phyloP scores from a whole-genome alignment of 169 alveolate species.

The Cryptosporidium felis region DNA sequence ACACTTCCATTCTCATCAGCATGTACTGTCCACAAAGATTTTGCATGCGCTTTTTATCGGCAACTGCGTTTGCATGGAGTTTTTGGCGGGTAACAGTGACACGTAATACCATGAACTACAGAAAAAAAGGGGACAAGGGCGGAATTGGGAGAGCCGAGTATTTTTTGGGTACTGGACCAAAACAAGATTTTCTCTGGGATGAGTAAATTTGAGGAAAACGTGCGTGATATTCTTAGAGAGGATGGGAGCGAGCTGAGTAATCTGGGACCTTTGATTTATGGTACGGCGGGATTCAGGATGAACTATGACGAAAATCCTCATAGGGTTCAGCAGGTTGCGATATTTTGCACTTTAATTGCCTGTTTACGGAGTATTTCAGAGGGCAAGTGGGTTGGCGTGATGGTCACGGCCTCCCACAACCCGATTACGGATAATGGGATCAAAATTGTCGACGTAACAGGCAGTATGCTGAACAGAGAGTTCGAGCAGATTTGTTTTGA shows the following conservation, averaged over 20 bases:
- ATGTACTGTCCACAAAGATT: slow-evolving; percentile 49
- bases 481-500: slow-evolving; percentile 79
- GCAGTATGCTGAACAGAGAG: slow-evolving; percentile 82
- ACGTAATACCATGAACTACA: too few relatives aligned
- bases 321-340: slow-evolving; percentile 18
- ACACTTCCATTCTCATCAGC: too few relatives aligned
- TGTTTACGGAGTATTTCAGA: slow-evolving; percentile 42
- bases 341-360: slow-evolving; percentile 51
- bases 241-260: background rate
- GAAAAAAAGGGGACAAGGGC: too few relatives aligned
- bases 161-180: too few relatives aligned
- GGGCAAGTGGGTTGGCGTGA: slow-evolving; percentile 81
- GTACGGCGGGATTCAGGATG: slow-evolving; percentile 73
- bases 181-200: too few relatives aligned
- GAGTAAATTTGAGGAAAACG: slow-evolving; percentile 19
- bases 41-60: slow-evolving; percentile 25
- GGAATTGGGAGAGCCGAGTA: too few relatives aligned
- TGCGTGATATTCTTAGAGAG: background rate
- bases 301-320: slow-evolving; percentile 25
- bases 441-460: slow-evolving; percentile 84
- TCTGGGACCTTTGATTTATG: slow-evolving; percentile 60
- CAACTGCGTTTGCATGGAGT: slow-evolving; percentile 15
- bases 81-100: too few relatives aligned
- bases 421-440: slow-evolving; percentile 88
- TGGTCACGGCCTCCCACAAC: slow-evolving; percentile 93